phyloP scores from a whole-genome alignment of 352 stramenopile genomes.

The Pythium biforme region DNA sequence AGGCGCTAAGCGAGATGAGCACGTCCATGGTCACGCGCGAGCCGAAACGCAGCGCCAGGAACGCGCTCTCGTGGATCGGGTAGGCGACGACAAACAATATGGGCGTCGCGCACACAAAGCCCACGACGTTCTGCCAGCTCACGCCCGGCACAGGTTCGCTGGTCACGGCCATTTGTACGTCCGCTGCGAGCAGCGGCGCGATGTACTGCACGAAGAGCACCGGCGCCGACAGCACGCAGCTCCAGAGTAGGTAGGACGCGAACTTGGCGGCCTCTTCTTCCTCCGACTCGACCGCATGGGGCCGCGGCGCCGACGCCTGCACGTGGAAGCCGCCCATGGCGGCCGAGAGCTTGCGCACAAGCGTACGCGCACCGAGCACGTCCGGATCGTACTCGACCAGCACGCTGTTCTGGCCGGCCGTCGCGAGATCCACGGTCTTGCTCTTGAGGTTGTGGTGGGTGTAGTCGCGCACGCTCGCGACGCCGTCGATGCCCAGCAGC shows the following conservation, averaged over 20 bases:
- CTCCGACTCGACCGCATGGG: slow-evolving; percentile 36
- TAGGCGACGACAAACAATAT: slow-evolving; percentile 56
- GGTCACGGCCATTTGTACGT: slow-evolving; percentile 25
- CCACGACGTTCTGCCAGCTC: slow-evolving; percentile 51
- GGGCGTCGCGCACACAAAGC: slow-evolving; percentile 63
- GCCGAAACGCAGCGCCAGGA: slow-evolving; percentile 53
- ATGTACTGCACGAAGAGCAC: slow-evolving; percentile 63
- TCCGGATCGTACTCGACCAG: slow-evolving; percentile 28
- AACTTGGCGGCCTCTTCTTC: slow-evolving; percentile 47
- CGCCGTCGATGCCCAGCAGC: slow-evolving; percentile 36
- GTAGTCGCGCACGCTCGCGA: slow-evolving; percentile 45
- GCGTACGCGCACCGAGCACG: slow-evolving; percentile 17
- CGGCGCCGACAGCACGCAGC: slow-evolving; percentile 50
- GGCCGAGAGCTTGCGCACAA: slow-evolving; percentile 9
- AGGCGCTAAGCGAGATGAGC: slow-evolving; percentile 72
- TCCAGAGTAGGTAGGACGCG: slow-evolving; percentile 45
- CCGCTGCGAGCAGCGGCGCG: slow-evolving; percentile 39
- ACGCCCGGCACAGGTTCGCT: slow-evolving; percentile 37
- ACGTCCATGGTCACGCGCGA: slow-evolving; percentile 76
- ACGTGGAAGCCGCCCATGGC: slow-evolving; percentile 35
- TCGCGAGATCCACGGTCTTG: slow-evolving; percentile 18
- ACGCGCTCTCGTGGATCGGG: slow-evolving; percentile 76
- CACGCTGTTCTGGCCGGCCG: slow-evolving; percentile 18
- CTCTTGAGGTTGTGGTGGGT: slow-evolving; percentile 30
- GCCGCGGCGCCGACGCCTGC: slow-evolving; percentile 47